A percentile compares a stretch with the other conserved stretches of the same genome.
Evolutionary conservation across 1,284 basidiomycete genomes (phyloP).

Genomic region (Trichosporon sp.): DNA sequence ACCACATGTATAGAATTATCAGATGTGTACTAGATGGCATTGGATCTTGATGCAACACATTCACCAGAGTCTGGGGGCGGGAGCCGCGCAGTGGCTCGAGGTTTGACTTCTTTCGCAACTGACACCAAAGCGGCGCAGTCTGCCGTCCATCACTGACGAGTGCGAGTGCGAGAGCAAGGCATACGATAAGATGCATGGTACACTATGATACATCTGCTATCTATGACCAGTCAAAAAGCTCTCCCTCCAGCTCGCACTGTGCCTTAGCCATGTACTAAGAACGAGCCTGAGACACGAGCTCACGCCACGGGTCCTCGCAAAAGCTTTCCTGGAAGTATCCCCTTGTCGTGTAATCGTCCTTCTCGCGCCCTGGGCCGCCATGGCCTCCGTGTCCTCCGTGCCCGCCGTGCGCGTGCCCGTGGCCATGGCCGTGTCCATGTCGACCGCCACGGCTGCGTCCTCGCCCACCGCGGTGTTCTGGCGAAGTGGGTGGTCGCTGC

Average conservation of each 20-base stretch:
- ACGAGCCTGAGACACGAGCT: conserved; percentile 20
- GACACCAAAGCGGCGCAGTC: too few species aligned
- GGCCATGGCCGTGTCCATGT: conserved; percentile 11
- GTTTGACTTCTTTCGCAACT: too few species aligned
- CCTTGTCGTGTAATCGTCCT: background rate
- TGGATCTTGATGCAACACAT: too few species aligned
- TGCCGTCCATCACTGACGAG: too few species aligned
- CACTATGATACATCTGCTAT: background rate
- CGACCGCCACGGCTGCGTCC: background rate
- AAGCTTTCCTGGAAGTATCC: conserved; percentile 47
- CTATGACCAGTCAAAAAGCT: background rate
- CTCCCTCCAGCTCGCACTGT: background rate
- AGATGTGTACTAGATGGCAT: background rate
- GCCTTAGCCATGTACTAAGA: background rate
- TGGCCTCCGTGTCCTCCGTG: background rate
- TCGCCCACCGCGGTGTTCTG: background rate
- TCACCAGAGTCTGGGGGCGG: too few species aligned
- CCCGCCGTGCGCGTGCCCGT: conserved; percentile 23
- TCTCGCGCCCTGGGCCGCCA: background rate
- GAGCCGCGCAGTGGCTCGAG: too few species aligned
- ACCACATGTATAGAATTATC: background rate
- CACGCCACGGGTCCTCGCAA: conserved; percentile 48
- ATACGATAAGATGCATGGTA: background rate
- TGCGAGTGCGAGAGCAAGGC: background rate
- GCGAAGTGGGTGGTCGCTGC: background rate